Base-by-base conservation (phyloP, 768 basidiomycete genomes). In the Tulasnella calospora region DNA sequence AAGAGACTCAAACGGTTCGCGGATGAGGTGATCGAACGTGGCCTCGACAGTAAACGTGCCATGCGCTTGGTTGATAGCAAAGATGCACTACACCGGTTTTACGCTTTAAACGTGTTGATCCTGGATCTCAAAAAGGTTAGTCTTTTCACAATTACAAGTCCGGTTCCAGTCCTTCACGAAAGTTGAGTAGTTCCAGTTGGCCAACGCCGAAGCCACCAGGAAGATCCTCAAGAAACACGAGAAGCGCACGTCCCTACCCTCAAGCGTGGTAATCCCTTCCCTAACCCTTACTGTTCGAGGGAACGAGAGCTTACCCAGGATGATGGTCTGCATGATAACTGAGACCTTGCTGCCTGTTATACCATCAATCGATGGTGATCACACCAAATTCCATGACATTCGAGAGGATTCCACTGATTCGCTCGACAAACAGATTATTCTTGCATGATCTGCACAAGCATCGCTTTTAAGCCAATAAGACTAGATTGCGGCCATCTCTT, bases 171-270 rank as follows among this genome's bases (percentile, higher is more conserved):
- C 41, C 72, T 19, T 61, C 33, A 73, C 12, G 74, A 38, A 27
- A 12, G n/a, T 78, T 23, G 46, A 41, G 3, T 78, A 93, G 92
- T 94, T 95, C 82, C 92, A 95, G 82, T 82, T 88, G 51, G 95
- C 94, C 9, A 97, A 94, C 82, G 88, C 91, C 9, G 95, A 97
- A 83, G 96, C 95, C 1, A 93, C 92, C 2, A 90, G 95, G 46
- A 98, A 98, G 85, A 95, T 95, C 79, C 88, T 97, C 74, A 97
- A 97, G 87, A 98, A 98, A 83, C 96, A 96, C 82, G 88, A 93
- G 38, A 97, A 97, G 83, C 90, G 94, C 4, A 97, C 95, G 0
- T 90, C 93, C 0, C 86, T 98, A 12, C 70, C 75, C n/a, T 83
- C 74, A 77, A 82, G 21, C 74, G 84, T 77, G 76, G 80, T 61